Evolutionary conservation across 2,329 filamentous ascomycete species (phyloP), one percentile per base, ranked within the genome.

Genomic region (Exophiala viscosa): DNA sequence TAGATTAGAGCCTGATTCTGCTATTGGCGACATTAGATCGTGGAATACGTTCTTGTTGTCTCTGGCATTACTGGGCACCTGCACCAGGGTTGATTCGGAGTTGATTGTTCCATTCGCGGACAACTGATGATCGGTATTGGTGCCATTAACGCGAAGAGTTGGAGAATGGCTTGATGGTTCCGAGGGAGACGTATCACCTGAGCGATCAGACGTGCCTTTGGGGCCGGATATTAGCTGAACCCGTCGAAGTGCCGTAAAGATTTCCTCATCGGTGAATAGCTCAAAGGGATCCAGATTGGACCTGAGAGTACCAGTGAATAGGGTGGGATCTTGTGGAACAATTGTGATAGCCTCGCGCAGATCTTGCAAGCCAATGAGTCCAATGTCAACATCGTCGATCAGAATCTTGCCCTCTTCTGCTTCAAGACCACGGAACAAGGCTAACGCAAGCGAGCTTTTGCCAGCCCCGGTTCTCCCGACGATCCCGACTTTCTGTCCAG

Each of bases 391-490:
- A 58, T 85, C 87, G 62, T 99, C 93, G 48, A 99, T 89, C 15
- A 95, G 66, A 57, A 99, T 96, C 68, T 87, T 88, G 63, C 93
- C 93, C 60, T 83, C 80, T 64, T 96, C 90, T 1, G 93, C 90
- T 70, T 99, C 93, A 2, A 99, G 77, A 1, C 90, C 90, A 52
- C 93, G 85, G 83, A 99, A 97, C 20, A 99, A 79, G 3, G 93
- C 92, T 55, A 97, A 77, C 0, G 93, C 91, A 48, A 99, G 77
- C 3, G 93, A 97, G 67, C 90, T 96, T 78, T 99, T 99, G 52
- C 93, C 93, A 3, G 93, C 93, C 56, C 93, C 93, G 0, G 93
- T 99, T 55, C 93, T 84, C 48, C 93, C 93, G 28, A 97, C 93
- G 52, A 99, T 95, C 52, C 93, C 93, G 14, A 99, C 88, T 76